Conservation (phyloP, 2,329 filamentous ascomycete genomes). For the Nannizziopsis barbatae region DNA sequence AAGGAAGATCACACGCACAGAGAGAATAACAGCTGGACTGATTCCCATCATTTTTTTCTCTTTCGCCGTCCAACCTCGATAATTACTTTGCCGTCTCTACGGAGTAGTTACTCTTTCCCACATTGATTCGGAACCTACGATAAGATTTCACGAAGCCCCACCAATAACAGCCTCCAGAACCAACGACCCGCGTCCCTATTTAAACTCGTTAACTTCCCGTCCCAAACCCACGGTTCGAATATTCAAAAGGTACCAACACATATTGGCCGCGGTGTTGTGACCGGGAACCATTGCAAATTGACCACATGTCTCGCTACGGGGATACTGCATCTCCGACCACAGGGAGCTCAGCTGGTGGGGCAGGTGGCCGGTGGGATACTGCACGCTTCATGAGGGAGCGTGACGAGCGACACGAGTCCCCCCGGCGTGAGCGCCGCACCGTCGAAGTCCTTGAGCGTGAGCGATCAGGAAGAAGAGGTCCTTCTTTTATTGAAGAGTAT, state of each 20-base stretch:
- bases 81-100: not conserved
- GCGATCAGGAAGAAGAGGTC: constrained; percentile 31
- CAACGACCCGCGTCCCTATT: not conserved
- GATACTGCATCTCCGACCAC: constrained; percentile 26
- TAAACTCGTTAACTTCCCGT: not conserved
- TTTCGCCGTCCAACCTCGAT: not conserved
- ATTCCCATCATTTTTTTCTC: not conserved
- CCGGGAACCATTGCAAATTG: not conserved
- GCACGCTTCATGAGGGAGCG: constrained; percentile 36
- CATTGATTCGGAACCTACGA: not conserved
- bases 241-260: not conserved
- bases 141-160: too few species aligned
- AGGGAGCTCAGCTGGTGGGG: constrained; percentile 20
- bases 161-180: not conserved
- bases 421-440: constrained; percentile 7
- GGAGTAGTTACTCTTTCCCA: not conserved
- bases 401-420: constrained; percentile 29
- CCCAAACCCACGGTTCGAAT: constrained; percentile 3
- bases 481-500: constrained; percentile 23
- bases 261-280: not conserved
- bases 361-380: constrained; percentile 29
- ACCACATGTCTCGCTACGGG: constrained; percentile 29
- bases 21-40: constrained; percentile 8
- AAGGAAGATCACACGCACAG: not conserved
- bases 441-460: constrained; percentile 25